phyloP scores from a whole-genome alignment of 768 basidiomycete species.

The Sporobolomyces phaffii region DNA sequence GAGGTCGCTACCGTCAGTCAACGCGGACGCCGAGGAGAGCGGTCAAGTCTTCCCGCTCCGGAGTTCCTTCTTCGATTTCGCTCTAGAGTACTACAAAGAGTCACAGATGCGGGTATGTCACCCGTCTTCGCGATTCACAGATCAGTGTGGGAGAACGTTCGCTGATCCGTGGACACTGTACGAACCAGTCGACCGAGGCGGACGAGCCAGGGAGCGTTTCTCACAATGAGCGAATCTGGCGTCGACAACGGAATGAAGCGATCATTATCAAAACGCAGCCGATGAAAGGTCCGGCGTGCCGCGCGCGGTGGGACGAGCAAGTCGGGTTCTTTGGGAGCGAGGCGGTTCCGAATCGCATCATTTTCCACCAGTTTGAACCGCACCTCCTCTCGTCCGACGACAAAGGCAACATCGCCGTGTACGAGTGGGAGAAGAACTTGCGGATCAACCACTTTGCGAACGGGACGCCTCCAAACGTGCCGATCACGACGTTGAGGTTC shows the following conservation, averaged over 20 bases:
- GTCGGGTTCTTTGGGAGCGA: constrained; percentile 47
- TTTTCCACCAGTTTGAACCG: constrained; percentile 86
- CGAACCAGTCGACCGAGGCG: constrained; percentile 72
- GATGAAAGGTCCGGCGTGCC: constrained; percentile 66
- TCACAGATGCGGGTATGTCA: constrained; percentile 89
- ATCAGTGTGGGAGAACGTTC: background rate
- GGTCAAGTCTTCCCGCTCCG: constrained; percentile 59
- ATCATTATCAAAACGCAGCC: constrained; percentile 63
- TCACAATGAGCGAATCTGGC: constrained; percentile 94
- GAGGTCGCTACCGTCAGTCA: constrained; percentile 51
- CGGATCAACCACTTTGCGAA: constrained; percentile 79
- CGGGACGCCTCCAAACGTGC: constrained; percentile 61
- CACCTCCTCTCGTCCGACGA: constrained; percentile 83
- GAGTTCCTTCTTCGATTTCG: constrained; percentile 92
- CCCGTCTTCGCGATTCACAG: background rate
- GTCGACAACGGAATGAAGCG: constrained; percentile 80
- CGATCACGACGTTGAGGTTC: constrained; percentile 77
- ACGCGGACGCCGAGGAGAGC: constrained; percentile 43
- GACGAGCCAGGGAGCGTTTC: constrained; percentile 91
- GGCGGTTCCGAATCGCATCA: constrained; percentile 58
- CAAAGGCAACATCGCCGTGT: constrained; percentile 76
- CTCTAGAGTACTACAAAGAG: constrained; percentile 93
- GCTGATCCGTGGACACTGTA: constrained; percentile 31
- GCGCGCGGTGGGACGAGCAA: constrained; percentile 46
- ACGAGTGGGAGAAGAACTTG: constrained; percentile 83